Evolutionary conservation across 495 filamentous ascomycete genomes (phyloP).

Genomic region (Penicillium longicatenatum): DNA sequence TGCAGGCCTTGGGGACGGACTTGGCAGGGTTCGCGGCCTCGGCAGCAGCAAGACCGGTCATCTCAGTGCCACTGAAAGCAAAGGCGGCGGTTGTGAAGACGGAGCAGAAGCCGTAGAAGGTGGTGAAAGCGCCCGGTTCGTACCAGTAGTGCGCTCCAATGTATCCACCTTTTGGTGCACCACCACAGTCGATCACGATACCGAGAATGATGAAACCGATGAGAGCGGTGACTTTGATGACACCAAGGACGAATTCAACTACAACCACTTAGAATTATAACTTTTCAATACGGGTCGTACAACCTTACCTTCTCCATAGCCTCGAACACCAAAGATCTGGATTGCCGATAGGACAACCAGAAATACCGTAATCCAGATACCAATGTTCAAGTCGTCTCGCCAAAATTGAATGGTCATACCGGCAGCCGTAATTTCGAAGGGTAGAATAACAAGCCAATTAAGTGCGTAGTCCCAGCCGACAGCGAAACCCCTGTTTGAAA

Average conservation of each 20-base stretch:
- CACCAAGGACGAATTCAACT: constrained; percentile 48
- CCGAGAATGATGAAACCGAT: constrained; percentile 71
- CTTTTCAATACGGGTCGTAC: background rate
- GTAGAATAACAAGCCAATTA: constrained; percentile 63
- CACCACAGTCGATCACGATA: constrained; percentile 70
- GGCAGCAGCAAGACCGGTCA: constrained; percentile 73
- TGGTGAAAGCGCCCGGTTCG: constrained; percentile 69
- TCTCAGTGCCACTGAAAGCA: constrained; percentile 71
- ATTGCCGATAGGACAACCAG: constrained; percentile 39
- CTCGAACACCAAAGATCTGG: constrained; percentile 59
- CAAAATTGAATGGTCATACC: constrained; percentile 78
- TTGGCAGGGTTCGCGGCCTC: constrained; percentile 67
- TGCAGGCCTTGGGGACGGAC: constrained; percentile 64
- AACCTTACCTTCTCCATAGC: constrained; percentile 67
- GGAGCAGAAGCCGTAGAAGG: constrained; percentile 71
- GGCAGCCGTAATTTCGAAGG: constrained; percentile 73
- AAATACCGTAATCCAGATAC: constrained; percentile 70
- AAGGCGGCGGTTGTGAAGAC: constrained; percentile 77
- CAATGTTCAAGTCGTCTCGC: constrained; percentile 55
- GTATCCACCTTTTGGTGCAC: constrained; percentile 56
- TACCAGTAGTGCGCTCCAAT: constrained; percentile 65
- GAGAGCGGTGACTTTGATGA: constrained; percentile 58
- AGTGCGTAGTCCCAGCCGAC: constrained; percentile 71
- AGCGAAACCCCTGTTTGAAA: constrained; percentile 43
- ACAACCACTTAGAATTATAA: background rate